phyloP scores from a whole-genome alignment of 2,329 filamentous ascomycete genomes.

The Zalaria obscura region DNA sequence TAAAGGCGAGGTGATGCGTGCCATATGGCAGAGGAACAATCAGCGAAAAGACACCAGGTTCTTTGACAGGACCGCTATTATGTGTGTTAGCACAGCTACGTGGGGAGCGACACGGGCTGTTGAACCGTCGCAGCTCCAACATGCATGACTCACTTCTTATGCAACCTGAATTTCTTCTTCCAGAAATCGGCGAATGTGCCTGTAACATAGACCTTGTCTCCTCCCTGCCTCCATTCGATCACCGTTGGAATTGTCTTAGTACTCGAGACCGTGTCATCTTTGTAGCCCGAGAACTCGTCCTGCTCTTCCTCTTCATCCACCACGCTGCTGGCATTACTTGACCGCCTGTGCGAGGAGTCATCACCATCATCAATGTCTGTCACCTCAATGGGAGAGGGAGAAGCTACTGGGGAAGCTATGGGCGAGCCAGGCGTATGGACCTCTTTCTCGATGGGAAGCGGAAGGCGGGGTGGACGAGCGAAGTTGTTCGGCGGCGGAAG shows the following conservation, averaged over 20 bases:
- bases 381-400: slow-evolving; percentile 32
- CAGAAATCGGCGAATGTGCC: slow-evolving; percentile 86
- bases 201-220: slow-evolving; percentile 88
- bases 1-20: slow-evolving; percentile 91
- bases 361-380: slow-evolving; percentile 29
- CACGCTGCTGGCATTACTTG: slow-evolving; percentile 34
- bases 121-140: neutral
- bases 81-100: neutral
- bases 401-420: slow-evolving; percentile 60
- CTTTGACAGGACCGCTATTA: slow-evolving; percentile 1
- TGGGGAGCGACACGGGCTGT: no score
- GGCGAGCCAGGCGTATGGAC: slow-evolving; percentile 80
- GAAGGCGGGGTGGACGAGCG: slow-evolving; percentile 69
- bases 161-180: slow-evolving; percentile 84
- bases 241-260: slow-evolving; percentile 66
- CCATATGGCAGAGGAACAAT: slow-evolving; percentile 76
- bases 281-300: slow-evolving; percentile 52
- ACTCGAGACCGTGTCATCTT: slow-evolving; percentile 40
- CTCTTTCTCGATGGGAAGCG: slow-evolving; percentile 87
- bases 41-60: slow-evolving; percentile 49
- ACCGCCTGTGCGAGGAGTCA: slow-evolving; percentile 36
- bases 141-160: slow-evolving; percentile 58
- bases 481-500: slow-evolving; percentile 28
- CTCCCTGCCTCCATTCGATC: slow-evolving; percentile 67
- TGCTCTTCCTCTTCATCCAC: slow-evolving; percentile 60